Evolutionary conservation across 2,329 filamentous ascomycete genomes (phyloP).

Genomic region (Massarina eburnea): DNA sequence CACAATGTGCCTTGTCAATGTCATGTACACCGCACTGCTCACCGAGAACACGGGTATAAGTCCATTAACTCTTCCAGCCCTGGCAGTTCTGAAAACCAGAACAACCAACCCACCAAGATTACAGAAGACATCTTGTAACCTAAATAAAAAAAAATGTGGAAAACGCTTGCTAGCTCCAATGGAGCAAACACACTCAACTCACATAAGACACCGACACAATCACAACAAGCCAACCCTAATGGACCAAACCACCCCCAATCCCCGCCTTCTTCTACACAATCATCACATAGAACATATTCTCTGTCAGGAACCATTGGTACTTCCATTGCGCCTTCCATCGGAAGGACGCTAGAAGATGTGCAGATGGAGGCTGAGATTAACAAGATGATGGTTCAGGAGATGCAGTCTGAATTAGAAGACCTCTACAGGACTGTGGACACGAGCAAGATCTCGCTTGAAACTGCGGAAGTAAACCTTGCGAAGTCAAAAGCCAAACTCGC

Average conservation of each 20-base stretch:
- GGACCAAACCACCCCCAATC: no score
- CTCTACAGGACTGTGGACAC: neutral
- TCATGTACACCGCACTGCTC: neutral
- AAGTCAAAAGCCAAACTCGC: no score
- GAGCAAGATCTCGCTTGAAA: neutral
- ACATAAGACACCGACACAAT: no score
- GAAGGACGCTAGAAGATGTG: neutral
- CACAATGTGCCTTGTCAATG: neutral
- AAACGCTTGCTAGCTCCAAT: no score
- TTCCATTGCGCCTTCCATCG: neutral
- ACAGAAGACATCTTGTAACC: no score
- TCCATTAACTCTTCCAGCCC: neutral
- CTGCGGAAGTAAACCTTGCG: no score
- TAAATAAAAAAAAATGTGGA: no score
- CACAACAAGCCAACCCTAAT: no score
- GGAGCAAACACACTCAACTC: no score
- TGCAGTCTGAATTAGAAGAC: neutral
- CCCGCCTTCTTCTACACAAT: no score
- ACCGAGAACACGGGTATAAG: neutral
- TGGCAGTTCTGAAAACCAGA: no score
- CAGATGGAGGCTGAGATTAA: constrained; percentile 1
- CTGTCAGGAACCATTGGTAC: neutral
- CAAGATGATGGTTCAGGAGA: neutral
- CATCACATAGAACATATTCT: neutral
- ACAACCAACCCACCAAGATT: no score